Conservation (phyloP, 2,329 filamentous ascomycete species). For the Endocalyx cinctus region DNA sequence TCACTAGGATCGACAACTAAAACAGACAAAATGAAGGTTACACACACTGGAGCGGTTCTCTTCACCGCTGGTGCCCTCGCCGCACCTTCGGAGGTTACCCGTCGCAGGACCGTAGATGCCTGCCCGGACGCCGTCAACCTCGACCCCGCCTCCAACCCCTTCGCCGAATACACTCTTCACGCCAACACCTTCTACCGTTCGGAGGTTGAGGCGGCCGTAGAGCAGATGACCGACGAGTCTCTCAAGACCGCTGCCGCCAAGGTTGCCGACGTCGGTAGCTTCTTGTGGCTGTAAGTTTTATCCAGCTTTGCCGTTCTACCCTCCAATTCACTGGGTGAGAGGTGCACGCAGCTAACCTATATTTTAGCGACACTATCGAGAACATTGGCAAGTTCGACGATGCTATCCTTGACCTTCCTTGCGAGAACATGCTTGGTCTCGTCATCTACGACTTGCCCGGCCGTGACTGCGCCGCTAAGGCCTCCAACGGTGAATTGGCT, state of each 20-base stretch:
- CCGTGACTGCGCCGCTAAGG: constrained; percentile 54
- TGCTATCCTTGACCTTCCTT: constrained; percentile 42
- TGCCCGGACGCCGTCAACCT: constrained; percentile 24
- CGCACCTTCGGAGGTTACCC: constrained; percentile 19
- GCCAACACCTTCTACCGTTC: constrained; percentile 26
- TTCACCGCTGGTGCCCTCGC: constrained; percentile 24
- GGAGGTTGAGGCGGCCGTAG: constrained; percentile 24
- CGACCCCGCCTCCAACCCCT: constrained; percentile 27
- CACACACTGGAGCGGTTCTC: constrained; percentile 18
- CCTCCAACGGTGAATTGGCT: constrained; percentile 55
- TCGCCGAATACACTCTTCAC: constrained; percentile 24
- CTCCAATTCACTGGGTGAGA: too few species aligned
- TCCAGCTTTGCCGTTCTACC: too few species aligned
- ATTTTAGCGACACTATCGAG: constrained; percentile 42
- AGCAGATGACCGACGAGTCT: constrained; percentile 33
- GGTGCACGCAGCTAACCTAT: constrained; percentile 4
- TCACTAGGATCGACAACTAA: constrained; percentile 13
- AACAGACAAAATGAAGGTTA: constrained; percentile 29
- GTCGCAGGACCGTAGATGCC: constrained; percentile 15
- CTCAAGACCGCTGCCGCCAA: constrained; percentile 50
- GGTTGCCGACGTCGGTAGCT: constrained; percentile 50
- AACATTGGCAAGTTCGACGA: constrained; percentile 45
- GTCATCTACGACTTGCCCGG: constrained; percentile 57
- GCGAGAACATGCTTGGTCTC: constrained; percentile 37
- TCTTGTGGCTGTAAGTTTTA: constrained; percentile 47